phyloP scores from a whole-genome alignment of 148 eudicot species.

The Polygonum maritimum region DNA sequence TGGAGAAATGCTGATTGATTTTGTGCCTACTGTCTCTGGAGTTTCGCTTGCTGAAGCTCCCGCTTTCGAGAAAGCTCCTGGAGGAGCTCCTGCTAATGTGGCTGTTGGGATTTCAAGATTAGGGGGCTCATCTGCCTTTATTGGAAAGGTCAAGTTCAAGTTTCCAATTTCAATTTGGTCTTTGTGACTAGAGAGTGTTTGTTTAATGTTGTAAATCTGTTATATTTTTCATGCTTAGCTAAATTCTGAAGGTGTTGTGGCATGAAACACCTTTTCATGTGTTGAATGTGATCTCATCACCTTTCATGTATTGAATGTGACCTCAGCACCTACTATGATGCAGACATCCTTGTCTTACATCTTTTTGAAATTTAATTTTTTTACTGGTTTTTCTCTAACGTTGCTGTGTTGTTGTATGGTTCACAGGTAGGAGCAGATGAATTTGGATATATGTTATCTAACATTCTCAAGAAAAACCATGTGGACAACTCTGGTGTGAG shows the following conservation, averaged over 20 bases:
- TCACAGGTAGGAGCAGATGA: constrained; percentile 86
- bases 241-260: background rate
- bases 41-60: constrained; percentile 91
- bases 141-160: constrained; percentile 58
- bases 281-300: background rate
- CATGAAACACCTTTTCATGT: background rate
- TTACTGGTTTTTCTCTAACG: background rate
- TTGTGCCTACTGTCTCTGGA: constrained; percentile 71
- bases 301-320: background rate
- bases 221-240: background rate
- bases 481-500: constrained; percentile 77
- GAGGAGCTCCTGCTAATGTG: constrained; percentile 98
- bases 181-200: background rate
- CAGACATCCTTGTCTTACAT: background rate
- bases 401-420: background rate
- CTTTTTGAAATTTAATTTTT: background rate
- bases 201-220: background rate
- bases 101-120: constrained; percentile 77
- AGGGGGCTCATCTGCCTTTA: constrained; percentile 85
- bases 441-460: constrained; percentile 75
- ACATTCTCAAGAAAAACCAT: constrained; percentile 66
- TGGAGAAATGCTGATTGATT: constrained; percentile 89
- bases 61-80: constrained; percentile 78
- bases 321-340: background rate
- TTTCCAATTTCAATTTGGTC: background rate